Conservation (phyloP, 768 basidiomycete genomes). For the Antrodiella citrinella region DNA sequence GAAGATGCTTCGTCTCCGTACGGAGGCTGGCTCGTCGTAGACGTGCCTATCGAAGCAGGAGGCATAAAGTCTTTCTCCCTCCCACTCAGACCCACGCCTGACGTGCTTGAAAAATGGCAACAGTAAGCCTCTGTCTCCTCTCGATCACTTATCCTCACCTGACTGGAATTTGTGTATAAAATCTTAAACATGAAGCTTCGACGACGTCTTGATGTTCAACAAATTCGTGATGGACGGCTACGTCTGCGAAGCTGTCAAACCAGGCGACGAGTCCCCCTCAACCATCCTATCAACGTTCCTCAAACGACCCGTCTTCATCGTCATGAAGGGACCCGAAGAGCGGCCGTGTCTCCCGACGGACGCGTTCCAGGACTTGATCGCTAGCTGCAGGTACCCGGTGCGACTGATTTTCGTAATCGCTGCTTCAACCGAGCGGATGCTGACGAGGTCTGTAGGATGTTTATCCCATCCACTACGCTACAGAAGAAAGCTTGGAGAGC, state of each 20-base stretch:
- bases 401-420: neutral
- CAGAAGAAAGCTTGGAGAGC: constrained; percentile 53
- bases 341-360: constrained; percentile 43
- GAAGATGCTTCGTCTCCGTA: constrained; percentile 35
- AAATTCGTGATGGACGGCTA: constrained; percentile 50
- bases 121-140: constrained; percentile 34
- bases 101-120: constrained; percentile 43
- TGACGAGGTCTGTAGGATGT: constrained; percentile 55
- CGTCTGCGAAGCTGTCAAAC: constrained; percentile 40
- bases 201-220: constrained; percentile 41
- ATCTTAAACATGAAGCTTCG: neutral
- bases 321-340: constrained; percentile 55
- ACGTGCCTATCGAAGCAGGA: constrained; percentile 54
- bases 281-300: constrained; percentile 53
- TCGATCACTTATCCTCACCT: too few relatives aligned
- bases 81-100: constrained; percentile 48
- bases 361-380: constrained; percentile 48
- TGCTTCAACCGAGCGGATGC: too few relatives aligned
- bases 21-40: constrained; percentile 42
- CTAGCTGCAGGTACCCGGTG: constrained; percentile 37
- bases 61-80: constrained; percentile 46
- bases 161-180: too few relatives aligned
- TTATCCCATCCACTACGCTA: constrained; percentile 59
- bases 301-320: constrained; percentile 50
- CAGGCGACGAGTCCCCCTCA: constrained; percentile 38